Percentiles rank a stretch among this genome's conserved stretches.
Evolutionary conservation across 2,329 filamentous ascomycete genomes (phyloP).

Genomic region (Metarhizium robertsii): DNA sequence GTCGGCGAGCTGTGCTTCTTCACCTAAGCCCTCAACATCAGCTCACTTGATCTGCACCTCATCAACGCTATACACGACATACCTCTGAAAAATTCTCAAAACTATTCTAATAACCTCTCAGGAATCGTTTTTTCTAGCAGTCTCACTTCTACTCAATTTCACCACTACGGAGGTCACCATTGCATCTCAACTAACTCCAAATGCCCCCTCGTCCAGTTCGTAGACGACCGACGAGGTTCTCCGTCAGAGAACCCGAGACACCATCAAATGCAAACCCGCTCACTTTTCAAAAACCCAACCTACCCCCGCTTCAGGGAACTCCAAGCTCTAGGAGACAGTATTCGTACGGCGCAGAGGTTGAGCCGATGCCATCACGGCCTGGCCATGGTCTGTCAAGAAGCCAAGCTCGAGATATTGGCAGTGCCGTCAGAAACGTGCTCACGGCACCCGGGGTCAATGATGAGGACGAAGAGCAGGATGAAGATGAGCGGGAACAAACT

Average conservation of each 20-base stretch:
- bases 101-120: not conserved
- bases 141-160: not conserved
- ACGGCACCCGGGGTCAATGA: conserved; percentile 7
- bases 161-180: not conserved
- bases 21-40: not conserved
- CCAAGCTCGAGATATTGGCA: conserved; percentile 16
- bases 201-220: conserved; percentile 11
- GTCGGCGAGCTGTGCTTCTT: not conserved
- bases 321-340: conserved; percentile 28
- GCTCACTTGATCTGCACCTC: not conserved
- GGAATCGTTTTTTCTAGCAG: not conserved
- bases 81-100: not conserved
- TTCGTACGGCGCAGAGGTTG: conserved; percentile 27
- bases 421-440: conserved; percentile 20
- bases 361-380: conserved; percentile 19
- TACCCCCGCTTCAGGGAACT: conserved; percentile 19
- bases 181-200: not conserved
- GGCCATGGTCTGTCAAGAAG: conserved; percentile 7
- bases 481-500: not conserved
- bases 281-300: conserved; percentile 15
- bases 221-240: conserved; percentile 5
- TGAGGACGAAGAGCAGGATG: conserved; percentile 7
- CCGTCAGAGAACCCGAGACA: conserved; percentile 7
- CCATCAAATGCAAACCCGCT: conserved; percentile 1
- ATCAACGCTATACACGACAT: not conserved